These are phyloP conservation scores for Entonaema liquescens DNA, from an alignment of 495 filamentous ascomycete genomes.

Conservation along the genomic window DNA sequence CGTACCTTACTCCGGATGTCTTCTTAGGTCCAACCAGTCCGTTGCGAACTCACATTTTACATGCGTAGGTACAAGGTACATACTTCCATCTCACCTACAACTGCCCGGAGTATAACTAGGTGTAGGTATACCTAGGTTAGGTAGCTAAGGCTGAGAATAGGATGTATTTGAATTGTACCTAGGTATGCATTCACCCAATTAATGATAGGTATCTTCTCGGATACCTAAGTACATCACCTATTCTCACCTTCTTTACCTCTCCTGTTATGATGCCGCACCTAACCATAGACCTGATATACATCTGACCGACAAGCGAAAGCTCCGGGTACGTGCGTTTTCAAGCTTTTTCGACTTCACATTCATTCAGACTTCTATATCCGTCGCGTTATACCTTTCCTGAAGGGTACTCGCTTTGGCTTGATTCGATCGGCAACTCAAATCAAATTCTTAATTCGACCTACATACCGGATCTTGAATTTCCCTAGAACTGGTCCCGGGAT, in stretches of 20 bases:
- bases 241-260: constrained; percentile 6
- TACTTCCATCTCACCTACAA: no score
- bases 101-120: no score
- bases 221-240: constrained; percentile 24
- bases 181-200: constrained; percentile 23
- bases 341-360: constrained; percentile 20
- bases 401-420: neutral
- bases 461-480: neutral
- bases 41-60: no score
- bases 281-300: constrained; percentile 23
- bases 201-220: constrained; percentile 3
- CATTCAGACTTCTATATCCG: constrained; percentile 16
- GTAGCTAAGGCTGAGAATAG: constrained; percentile 26
- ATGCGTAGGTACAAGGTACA: no score
- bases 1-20: no score
- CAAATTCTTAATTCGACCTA: constrained; percentile 27
- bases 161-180: no score
- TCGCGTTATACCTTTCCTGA: constrained; percentile 8
- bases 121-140: neutral
- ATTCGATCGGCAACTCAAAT: constrained; percentile 3
- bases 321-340: constrained; percentile 33
- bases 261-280: constrained; percentile 11
- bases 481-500: neutral
- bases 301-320: constrained; percentile 26
- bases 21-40: no score